Conservation (phyloP, 371 early-diverging fungal genomes). For the Paraphysoderma sedebokerense region DNA sequence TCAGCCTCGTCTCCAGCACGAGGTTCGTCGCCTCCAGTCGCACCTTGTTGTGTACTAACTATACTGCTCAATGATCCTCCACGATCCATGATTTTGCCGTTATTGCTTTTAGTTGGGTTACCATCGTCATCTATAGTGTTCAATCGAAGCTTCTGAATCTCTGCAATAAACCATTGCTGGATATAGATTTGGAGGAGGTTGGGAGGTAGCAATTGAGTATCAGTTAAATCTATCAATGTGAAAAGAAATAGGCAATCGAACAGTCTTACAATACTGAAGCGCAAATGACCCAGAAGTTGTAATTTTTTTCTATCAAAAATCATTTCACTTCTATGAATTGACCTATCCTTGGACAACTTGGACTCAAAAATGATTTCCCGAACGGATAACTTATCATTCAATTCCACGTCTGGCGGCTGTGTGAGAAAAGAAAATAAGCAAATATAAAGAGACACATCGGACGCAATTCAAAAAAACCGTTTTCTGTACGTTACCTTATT, state of each 20-base stretch:
- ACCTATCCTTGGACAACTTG: constrained; percentile 58
- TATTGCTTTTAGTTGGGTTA: no score
- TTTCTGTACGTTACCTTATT: no score
- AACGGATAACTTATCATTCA: not conserved
- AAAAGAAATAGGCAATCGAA: constrained; percentile 8
- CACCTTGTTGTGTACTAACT: no score
- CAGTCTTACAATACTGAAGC: constrained; percentile 54
- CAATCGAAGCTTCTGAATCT: constrained; percentile 43
- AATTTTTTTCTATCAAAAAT: constrained; percentile 65
- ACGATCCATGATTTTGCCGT: no score
- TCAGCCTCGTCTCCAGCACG: no score
- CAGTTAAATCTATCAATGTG: not conserved
- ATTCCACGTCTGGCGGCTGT: not conserved
- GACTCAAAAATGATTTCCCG: constrained; percentile 61
- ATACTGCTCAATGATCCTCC: no score
- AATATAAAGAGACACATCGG: no score
- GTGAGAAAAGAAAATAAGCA: no score
- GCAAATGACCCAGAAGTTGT: constrained; percentile 50
- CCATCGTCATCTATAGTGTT: no score
- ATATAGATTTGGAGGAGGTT: no score
- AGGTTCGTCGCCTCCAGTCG: no score
- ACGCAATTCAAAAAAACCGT: no score
- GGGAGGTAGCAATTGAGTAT: not conserved
- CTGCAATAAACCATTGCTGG: constrained; percentile 54
- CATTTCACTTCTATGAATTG: constrained; percentile 57